Evolutionary conservation across 2,329 filamentous ascomycete species (phyloP), one percentile per base, ranked within the genome.

Genomic region (Fusarium globosum): DNA sequence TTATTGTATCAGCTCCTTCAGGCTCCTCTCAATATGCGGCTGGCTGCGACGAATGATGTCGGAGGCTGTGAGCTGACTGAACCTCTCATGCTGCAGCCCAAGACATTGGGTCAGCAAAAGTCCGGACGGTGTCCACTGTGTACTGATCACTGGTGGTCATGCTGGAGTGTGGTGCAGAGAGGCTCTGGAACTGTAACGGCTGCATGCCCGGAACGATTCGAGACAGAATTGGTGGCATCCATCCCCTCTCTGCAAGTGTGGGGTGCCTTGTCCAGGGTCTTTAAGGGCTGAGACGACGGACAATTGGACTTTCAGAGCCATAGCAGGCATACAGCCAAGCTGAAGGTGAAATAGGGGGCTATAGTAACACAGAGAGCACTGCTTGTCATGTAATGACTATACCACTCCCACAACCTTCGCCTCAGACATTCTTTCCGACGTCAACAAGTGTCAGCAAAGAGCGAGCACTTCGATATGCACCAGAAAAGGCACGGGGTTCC

Each of bases 121-220:
- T 48, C 57, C 48, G 52, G 53, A 65, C 33, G 38, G 56, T 51
- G 48, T 42, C 59, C 49, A 67, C 66, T 51, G 41, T 48, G 58
- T 42, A 62, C 56, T 42, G 45, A 52, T 55, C 56, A 63, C 57
- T 51, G 46, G 52, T 53, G 57, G 48, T 55, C n/a, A 45, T 59
- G 51, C 49, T 59, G 63, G 28, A 74, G 49, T 55, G 65, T 73
- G 66, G 52, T 72, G 61, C 42, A 71, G 45, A 62, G 71, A 74
- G 65, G 64, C 71, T 74, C 71, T 75, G 71, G 65, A 74, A 64
- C 72, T 72, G 45, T 30, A 71, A 66, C 72, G 55, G 72, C 61
- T 61, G 68, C 53, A 71, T 52, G 53, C 56, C 71, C 68, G 59
- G 63, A 63, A 71, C 42, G 46, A 74, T 61, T 73, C 62, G 62